Evolutionary conservation across 805 yeast species (phyloP).

Genomic region (Ogataea kodamae): DNA sequence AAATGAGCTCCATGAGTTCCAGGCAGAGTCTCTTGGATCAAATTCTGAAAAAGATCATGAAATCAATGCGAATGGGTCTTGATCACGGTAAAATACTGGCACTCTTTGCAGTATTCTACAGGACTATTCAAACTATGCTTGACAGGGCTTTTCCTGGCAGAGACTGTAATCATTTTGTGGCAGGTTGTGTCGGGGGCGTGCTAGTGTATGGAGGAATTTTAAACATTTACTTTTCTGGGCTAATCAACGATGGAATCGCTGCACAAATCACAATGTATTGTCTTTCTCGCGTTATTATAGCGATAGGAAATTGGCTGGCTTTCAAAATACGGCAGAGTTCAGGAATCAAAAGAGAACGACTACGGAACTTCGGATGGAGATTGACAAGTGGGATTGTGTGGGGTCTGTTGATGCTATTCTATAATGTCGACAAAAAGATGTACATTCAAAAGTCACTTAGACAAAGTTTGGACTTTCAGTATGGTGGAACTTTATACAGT

Average conservation of each 20-base stretch:
- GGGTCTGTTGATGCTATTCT: conserved; percentile 72
- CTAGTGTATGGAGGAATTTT: conserved; percentile 31
- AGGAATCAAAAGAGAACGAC: conserved; percentile 6
- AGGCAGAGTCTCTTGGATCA: conserved; percentile 12
- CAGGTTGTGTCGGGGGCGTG: conserved; percentile 32
- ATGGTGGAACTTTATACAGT: conserved; percentile 49
- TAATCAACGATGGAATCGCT: conserved; percentile 40
- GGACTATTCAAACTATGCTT: conserved; percentile 13
- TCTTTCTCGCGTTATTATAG: conserved; percentile 63
- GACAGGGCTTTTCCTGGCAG: conserved; percentile 4
- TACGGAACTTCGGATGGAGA: conserved; percentile 47
- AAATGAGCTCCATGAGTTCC: conserved; percentile 21
- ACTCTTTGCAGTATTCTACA: conserved; percentile 30
- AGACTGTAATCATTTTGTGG: conserved; percentile 21
- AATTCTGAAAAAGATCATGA: conserved; percentile 16
- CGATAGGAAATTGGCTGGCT: conserved; percentile 50
- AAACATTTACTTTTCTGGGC: conserved; percentile 7
- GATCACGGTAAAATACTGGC: conserved; percentile 34
- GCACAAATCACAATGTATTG: conserved; percentile 75
- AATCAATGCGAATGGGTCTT: conserved; percentile 25
- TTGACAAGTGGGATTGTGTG: conserved; percentile 61
- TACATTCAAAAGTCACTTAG: conserved; percentile 59
- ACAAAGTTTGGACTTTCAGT: conserved; percentile 67
- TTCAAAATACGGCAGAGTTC: conserved; percentile 3
- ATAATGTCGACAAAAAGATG: conserved; percentile 56